These are phyloP conservation scores for Phytophthora ohioensis DNA, from an alignment of 352 stramenopile species.

Conservation along the genomic window DNA sequence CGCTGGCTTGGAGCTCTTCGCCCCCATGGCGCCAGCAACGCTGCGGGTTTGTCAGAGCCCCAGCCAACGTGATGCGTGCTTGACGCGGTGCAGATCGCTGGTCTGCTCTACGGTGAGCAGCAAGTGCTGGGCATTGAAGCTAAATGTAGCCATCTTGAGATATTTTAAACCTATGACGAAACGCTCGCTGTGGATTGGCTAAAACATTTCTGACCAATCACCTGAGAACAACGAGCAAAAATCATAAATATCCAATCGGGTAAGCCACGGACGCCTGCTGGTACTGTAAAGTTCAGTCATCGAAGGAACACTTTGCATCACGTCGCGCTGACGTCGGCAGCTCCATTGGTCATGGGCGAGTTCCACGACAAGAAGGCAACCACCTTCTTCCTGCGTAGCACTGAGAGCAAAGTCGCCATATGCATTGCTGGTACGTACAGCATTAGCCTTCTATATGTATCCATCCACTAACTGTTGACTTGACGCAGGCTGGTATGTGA, in stretches of 20 bases:
- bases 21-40: slow-evolving; percentile 50
- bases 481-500: slow-evolving; percentile 74
- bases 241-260: slow-evolving; percentile 10
- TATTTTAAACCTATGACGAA: slow-evolving; percentile 26
- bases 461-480: slow-evolving; percentile 7
- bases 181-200: slow-evolving; percentile 13
- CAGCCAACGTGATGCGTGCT: not conserved
- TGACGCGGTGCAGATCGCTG: not conserved
- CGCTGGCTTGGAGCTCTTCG: slow-evolving; percentile 64
- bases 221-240: too few relatives aligned
- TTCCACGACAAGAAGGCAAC: slow-evolving; percentile 41
- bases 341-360: slow-evolving; percentile 26
- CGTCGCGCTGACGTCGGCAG: slow-evolving; percentile 12
- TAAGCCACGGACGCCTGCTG: not conserved
- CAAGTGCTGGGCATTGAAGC: slow-evolving; percentile 11
- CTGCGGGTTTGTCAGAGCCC: slow-evolving; percentile 7
- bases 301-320: slow-evolving; percentile 20
- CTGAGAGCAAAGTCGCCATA: slow-evolving; percentile 68
- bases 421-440: slow-evolving; percentile 61
- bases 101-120: not conserved
- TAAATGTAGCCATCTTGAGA: slow-evolving; percentile 28
- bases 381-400: slow-evolving; percentile 30
- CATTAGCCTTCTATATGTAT: not conserved
- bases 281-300: slow-evolving; percentile 29
- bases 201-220: not conserved